Conservation (phyloP, 2,329 filamentous ascomycete species). For the Bertia moriformis region DNA sequence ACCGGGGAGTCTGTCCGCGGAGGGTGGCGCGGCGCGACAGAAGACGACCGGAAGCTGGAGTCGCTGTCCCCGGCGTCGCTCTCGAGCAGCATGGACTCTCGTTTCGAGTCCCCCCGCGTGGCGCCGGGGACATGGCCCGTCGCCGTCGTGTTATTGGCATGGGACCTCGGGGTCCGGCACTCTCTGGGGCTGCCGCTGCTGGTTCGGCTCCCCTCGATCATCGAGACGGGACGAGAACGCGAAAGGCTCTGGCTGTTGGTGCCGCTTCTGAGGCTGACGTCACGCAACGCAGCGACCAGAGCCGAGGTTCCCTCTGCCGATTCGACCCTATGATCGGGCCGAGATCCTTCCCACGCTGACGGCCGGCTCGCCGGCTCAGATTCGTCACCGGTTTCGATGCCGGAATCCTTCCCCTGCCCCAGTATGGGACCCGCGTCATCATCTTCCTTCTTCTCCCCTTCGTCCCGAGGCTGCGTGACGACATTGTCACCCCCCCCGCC, state of each 20-base stretch:
- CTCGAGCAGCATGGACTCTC: constrained; percentile 67
- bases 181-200: constrained; percentile 85
- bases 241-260: constrained; percentile 20
- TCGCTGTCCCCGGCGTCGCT: constrained; percentile 79
- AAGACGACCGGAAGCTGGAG: constrained; percentile 70
- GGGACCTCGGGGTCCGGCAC: constrained; percentile 78
- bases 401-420: background rate
- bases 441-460: too few species aligned
- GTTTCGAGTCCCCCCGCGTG: constrained; percentile 50
- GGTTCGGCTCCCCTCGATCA: constrained; percentile 62
- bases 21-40: constrained; percentile 41
- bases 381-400: background rate
- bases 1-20: constrained; percentile 72
- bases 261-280: background rate
- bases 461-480: too few species aligned
- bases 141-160: constrained; percentile 44
- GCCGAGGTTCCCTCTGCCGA: background rate
- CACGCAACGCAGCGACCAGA: background rate
- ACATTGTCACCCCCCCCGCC: too few species aligned
- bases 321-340: background rate
- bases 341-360: too few species aligned
- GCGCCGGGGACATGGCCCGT: constrained; percentile 45
- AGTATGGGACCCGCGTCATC: background rate
- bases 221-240: constrained; percentile 38
- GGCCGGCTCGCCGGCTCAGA: background rate